These are phyloP conservation scores for Oenanthe javanica DNA, from an alignment of 140 eudicot species.

Conservation along the genomic window DNA sequence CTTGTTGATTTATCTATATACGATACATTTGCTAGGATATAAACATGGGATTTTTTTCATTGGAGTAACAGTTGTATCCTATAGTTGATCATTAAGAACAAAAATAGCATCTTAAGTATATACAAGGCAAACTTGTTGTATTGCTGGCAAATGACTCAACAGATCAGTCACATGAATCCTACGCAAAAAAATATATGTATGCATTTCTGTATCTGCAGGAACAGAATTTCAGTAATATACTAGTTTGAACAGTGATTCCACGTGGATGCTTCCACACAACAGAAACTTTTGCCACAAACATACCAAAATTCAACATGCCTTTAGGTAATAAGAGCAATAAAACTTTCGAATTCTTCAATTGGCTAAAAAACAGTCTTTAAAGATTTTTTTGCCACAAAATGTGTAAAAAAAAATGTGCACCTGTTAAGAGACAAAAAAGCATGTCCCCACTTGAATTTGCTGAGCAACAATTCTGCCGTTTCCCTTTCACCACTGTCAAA, in stretches of 20 bases:
- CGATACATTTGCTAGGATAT: neutral
- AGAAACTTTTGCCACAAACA: neutral
- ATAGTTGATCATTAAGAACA: neutral
- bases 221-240: neutral
- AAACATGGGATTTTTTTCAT: neutral
- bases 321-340: neutral
- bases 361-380: neutral
- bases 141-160: neutral
- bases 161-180: neutral
- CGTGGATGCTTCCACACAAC: neutral
- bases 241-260: neutral
- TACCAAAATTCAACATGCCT: neutral
- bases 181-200: neutral
- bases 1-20: neutral
- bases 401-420: constrained; percentile 18
- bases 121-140: neutral
- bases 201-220: neutral
- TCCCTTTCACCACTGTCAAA: constrained; percentile 81
- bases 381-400: neutral
- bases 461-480: constrained; percentile 70
- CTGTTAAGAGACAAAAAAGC: constrained; percentile 93
- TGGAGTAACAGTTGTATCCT: neutral
- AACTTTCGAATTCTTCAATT: neutral
- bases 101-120: neutral
- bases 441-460: constrained; percentile 99